Evolutionary conservation across 2,329 filamentous ascomycete genomes (phyloP).

Genomic region (Didymella segeticola): DNA sequence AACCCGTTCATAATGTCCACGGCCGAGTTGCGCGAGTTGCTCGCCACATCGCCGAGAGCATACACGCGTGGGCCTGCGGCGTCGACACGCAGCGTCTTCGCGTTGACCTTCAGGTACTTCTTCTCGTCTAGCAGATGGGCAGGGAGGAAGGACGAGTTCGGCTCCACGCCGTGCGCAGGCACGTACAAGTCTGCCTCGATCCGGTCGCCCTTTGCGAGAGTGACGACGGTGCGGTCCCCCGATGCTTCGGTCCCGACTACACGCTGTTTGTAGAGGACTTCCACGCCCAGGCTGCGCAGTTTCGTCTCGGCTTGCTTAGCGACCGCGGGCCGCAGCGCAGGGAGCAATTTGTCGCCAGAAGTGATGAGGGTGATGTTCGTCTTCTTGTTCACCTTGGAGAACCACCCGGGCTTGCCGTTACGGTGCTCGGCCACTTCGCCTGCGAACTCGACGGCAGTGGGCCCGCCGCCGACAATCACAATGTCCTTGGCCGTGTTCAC

Average conservation of each 20-base stretch:
- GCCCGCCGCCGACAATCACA: constrained; percentile 57
- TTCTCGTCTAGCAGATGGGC: constrained; percentile 52
- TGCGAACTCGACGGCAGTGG: constrained; percentile 57
- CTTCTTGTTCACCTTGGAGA: constrained; percentile 38
- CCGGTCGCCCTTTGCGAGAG: constrained; percentile 52
- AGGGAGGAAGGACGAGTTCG: constrained; percentile 62
- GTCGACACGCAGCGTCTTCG: constrained; percentile 54
- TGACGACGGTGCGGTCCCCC: constrained; percentile 51
- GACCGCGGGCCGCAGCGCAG: constrained; percentile 50
- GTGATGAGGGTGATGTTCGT: constrained; percentile 56
- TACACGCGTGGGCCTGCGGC: constrained; percentile 56
- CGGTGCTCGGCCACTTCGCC: constrained; percentile 56
- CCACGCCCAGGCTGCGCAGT: constrained; percentile 57
- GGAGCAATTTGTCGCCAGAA: constrained; percentile 50
- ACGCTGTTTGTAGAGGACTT: constrained; percentile 50
- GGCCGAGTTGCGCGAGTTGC: constrained; percentile 51
- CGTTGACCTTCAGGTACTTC: constrained; percentile 59
- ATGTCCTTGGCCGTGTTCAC: constrained; percentile 52
- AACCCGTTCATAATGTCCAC: constrained; percentile 51
- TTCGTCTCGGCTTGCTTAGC: constrained; percentile 53
- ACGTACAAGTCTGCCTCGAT: constrained; percentile 61
- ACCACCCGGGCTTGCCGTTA: constrained; percentile 52
- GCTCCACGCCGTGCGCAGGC: constrained; percentile 58
- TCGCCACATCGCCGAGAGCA: constrained; percentile 56
- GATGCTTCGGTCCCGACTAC: constrained; percentile 36